Base-by-base conservation (phyloP, 108 stramenopile genomes). In the Aurantiochytrium sp. region DNA sequence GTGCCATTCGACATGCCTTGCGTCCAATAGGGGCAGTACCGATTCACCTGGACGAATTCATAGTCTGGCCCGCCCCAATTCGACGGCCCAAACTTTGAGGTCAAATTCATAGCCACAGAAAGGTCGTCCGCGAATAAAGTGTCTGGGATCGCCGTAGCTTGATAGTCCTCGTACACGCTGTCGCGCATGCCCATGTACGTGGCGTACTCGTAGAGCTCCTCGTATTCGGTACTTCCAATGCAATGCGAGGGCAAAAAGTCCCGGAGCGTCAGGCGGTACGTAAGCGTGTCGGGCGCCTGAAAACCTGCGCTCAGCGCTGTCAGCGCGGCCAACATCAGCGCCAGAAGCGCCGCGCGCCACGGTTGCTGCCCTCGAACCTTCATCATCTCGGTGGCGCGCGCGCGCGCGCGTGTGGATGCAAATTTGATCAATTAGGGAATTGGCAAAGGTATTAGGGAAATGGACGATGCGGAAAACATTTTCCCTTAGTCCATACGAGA, bases 241-340 rank as follows among this genome's bases (percentile, higher is more conserved):
- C 76, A 83, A 35, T 83, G 76, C n/a, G 76, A 83, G 43, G 76
- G 76, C 45, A 83, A 28, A 23, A 83, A 83, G 76, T 83, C 76
- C 12, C 76, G 76, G 18, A 25, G 28, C 51, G 76, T 83, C 3
- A 83, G 3, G 16, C 51, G 6, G 49, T 53, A 53, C n/a, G 76
- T 83, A 8, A 83, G 76, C 51, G 4, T 83, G 76, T 45, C 49
- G 35, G 35, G 35, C 3, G 76, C 55, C 55, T 8, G 14, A 8
- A 57, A 35, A 35, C 35, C 35, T 35, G 35, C 55, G 55, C 8
- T 8, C 55, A 16, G 8, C 55, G 55, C 55, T 16, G 55, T 16
- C 16, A 57, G 55, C 55, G 55, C 35, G 35, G 2, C 35, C 35
- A 35, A 35, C 2, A 35, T 2, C 35, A 35, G 35, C 35, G 35